Conservation (phyloP, 1,139 yeast species). For the Nakaseomyces delphensis region DNA sequence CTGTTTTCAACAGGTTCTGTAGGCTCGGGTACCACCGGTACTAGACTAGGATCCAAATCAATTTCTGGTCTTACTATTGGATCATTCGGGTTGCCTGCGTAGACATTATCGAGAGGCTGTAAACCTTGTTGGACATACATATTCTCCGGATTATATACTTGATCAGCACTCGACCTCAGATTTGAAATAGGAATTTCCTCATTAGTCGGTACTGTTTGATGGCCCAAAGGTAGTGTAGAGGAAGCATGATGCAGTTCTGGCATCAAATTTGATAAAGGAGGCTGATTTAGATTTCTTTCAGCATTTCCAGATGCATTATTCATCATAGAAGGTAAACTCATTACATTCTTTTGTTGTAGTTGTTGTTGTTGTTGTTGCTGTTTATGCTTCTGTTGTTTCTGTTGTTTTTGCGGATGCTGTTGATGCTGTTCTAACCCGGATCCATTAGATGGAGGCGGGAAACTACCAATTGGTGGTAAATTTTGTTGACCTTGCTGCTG, state of each 20-base stretch:
- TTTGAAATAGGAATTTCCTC: conserved; percentile 33
- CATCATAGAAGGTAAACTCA: conserved; percentile 8
- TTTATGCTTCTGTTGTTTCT: conserved; percentile 13
- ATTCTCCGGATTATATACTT: conserved; percentile 2
- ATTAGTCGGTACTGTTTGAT: conserved; percentile 9
- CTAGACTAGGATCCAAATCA: conserved; percentile 55
- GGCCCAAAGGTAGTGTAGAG: background rate
- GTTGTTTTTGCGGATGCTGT: conserved; percentile 8
- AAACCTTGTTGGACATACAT: conserved; percentile 1
- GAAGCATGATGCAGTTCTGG: background rate
- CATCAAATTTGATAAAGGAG: background rate
- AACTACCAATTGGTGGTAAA: conserved; percentile 92
- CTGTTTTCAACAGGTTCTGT: conserved; percentile 58
- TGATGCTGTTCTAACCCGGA: conserved; percentile 8
- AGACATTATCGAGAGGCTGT: conserved; percentile 20
- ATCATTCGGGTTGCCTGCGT: conserved; percentile 32
- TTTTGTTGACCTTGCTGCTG: conserved; percentile 33
- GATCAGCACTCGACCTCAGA: conserved; percentile 21
- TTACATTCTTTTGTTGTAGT: conserved; percentile 5
- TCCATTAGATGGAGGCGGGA: conserved; percentile 61
- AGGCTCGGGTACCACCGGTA: conserved; percentile 84
- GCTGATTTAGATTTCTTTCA: background rate
- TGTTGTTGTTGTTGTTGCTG: conserved; percentile 8
- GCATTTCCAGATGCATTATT: background rate
- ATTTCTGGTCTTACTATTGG: conserved; percentile 44